Conservation (phyloP, 768 basidiomycete species). For the Megacollybia marginata region DNA sequence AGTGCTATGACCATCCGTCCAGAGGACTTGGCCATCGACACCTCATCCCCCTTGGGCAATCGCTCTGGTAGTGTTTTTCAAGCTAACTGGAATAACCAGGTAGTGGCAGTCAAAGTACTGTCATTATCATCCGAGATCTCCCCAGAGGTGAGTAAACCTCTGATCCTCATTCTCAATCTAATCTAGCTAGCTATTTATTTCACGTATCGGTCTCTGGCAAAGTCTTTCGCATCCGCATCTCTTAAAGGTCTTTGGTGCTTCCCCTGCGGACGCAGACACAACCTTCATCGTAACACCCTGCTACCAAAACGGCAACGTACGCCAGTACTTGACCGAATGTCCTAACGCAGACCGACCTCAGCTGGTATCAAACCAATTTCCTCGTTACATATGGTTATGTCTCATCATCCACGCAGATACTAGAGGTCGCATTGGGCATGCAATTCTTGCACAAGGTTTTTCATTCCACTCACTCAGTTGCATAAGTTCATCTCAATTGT, state of each 20-base stretch:
- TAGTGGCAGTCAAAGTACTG: conserved; percentile 3
- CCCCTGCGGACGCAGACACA: conserved; percentile 14
- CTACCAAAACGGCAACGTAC: conserved; percentile 12
- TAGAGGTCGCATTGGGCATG: conserved; percentile 16
- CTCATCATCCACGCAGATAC: conserved; percentile 7
- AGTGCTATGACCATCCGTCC: background rate
- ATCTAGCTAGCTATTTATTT: background rate
- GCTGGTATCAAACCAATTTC: conserved; percentile 7
- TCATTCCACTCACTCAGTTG: background rate
- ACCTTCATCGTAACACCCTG: conserved; percentile 13
- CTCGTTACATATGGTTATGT: background rate
- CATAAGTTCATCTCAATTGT: background rate
- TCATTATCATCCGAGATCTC: background rate
- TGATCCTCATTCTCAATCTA: background rate
- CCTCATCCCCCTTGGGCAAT: background rate
- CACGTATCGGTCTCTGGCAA: conserved; percentile 14
- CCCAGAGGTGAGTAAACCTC: background rate
- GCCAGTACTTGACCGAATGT: conserved; percentile 12
- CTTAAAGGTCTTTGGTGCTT: conserved; percentile 15
- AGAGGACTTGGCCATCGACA: background rate
- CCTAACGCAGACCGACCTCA: conserved; percentile 11
- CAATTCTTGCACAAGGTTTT: conserved; percentile 16
- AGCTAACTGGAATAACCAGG: conserved; percentile 1
- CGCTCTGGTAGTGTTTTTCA: background rate
- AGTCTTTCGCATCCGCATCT: conserved; percentile 14